Evolutionary conservation across 176 grass and related monocot genomes (phyloP).

Genomic region (Musa schizocarpa): DNA sequence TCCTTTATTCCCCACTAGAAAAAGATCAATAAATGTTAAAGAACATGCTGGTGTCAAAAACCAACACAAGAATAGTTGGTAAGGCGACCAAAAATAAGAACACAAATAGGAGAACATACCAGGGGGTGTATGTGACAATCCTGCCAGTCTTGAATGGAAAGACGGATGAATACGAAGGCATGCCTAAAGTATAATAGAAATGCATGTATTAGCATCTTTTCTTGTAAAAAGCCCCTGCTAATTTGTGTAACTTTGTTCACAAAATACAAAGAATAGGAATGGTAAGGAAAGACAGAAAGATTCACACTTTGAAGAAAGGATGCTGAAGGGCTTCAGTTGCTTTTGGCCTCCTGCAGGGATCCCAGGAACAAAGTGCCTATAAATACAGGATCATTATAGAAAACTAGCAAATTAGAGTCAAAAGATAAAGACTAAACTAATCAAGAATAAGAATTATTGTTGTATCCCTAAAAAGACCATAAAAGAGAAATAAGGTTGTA

Average conservation of each 20-base stretch:
- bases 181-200: conserved; percentile 14
- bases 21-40: conserved; percentile 14
- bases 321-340: conserved; percentile 76
- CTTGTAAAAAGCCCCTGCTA: neutral
- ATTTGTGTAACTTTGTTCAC: conserved; percentile 2
- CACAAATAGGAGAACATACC: conserved; percentile 41
- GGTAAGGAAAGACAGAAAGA: conserved; percentile 1
- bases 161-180: conserved; percentile 42
- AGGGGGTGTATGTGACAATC: conserved; percentile 67
- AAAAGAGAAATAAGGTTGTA: neutral
- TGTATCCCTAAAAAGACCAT: neutral
- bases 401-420: neutral
- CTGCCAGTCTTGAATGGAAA: conserved; percentile 44
- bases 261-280: conserved; percentile 19
- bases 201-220: neutral
- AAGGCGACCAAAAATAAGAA: neutral
- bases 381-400: conserved; percentile 7
- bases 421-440: neutral
- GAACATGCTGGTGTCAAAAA: neutral
- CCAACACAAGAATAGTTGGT: conserved; percentile 19
- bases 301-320: conserved; percentile 73
- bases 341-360: conserved; percentile 86
- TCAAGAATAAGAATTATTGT: neutral
- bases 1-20: conserved; percentile 52
- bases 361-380: conserved; percentile 83